phyloP scores from a whole-genome alignment of 2,329 filamentous ascomycete genomes.

The Exserohilum turcica region DNA sequence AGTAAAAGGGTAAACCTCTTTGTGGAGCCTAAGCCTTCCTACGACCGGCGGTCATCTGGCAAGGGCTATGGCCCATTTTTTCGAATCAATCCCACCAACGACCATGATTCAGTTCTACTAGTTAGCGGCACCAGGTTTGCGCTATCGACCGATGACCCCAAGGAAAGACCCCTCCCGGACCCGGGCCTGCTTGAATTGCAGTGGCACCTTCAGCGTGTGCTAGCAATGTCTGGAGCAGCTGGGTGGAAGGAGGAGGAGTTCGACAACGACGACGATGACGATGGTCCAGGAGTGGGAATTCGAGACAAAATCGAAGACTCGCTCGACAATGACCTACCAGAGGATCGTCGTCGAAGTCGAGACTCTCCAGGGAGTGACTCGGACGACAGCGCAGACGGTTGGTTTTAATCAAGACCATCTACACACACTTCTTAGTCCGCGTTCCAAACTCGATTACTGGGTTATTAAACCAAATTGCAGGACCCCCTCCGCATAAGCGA shows the following conservation, averaged over 20 bases:
- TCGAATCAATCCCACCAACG: not conserved
- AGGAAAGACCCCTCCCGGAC: slow-evolving; percentile 21
- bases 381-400: slow-evolving; percentile 16
- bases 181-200: slow-evolving; percentile 23
- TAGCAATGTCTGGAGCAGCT: slow-evolving; percentile 26
- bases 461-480: not conserved
- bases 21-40: not conserved
- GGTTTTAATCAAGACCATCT: slow-evolving; percentile 8
- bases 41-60: not conserved
- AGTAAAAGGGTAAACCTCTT: slow-evolving; percentile 10
- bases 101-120: not conserved
- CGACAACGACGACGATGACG: slow-evolving; percentile 8
- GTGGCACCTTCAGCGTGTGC: slow-evolving; percentile 26
- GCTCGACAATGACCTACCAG: slow-evolving; percentile 7
- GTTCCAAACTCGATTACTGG: not conserved
- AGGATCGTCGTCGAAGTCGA: slow-evolving; percentile 6
- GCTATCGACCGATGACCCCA: slow-evolving; percentile 22
- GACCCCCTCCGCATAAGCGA: slow-evolving; percentile 1
- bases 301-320: slow-evolving; percentile 5
- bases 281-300: slow-evolving; percentile 2
- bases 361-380: slow-evolving; percentile 6
- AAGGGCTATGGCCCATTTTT: not conserved
- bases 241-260: slow-evolving; percentile 22
- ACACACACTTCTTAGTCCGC: not conserved
- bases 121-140: slow-evolving; percentile 20